Evolutionary conservation across 2,329 filamentous ascomycete genomes (phyloP).

Genomic region (Botrytis galanthina): DNA sequence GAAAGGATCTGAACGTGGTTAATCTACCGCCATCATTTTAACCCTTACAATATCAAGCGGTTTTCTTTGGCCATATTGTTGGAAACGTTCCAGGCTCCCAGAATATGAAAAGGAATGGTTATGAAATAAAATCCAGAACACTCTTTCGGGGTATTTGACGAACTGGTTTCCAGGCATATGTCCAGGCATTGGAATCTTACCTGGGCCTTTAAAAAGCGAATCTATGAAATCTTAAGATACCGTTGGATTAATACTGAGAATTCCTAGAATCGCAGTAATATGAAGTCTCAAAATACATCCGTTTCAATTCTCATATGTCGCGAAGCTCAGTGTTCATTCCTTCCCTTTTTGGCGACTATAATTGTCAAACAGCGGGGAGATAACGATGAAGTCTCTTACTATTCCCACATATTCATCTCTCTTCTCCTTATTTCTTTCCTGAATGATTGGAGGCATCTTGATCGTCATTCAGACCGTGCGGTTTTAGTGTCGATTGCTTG

Average conservation of each 20-base stretch:
- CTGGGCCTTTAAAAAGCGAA: neutral
- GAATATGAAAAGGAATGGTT: fast-evolving
- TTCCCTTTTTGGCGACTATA: neutral
- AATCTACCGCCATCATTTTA: neutral
- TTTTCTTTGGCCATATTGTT: neutral
- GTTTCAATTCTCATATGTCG: neutral
- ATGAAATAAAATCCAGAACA: neutral
- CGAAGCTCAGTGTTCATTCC: neutral
- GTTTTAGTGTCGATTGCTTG: too few relatives aligned
- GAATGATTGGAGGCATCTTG: neutral
- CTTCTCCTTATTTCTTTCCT: neutral
- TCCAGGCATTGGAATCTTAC: neutral
- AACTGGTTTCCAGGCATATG: neutral
- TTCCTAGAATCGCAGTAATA: neutral
- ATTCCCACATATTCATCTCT: neutral
- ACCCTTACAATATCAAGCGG: neutral
- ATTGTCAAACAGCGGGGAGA: neutral
- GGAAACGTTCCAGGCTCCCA: neutral
- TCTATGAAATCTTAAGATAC: neutral
- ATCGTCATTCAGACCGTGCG: too few relatives aligned
- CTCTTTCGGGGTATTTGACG: neutral
- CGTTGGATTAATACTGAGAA: neutral
- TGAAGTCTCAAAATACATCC: neutral
- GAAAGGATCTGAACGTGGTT: neutral
- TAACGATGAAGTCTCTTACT: neutral